A percentile compares a stretch with the other conserved stretches of the same genome.
Conservation (phyloP, 768 basidiomycete genomes). For the Hygrophoropsis aurantiaca region DNA sequence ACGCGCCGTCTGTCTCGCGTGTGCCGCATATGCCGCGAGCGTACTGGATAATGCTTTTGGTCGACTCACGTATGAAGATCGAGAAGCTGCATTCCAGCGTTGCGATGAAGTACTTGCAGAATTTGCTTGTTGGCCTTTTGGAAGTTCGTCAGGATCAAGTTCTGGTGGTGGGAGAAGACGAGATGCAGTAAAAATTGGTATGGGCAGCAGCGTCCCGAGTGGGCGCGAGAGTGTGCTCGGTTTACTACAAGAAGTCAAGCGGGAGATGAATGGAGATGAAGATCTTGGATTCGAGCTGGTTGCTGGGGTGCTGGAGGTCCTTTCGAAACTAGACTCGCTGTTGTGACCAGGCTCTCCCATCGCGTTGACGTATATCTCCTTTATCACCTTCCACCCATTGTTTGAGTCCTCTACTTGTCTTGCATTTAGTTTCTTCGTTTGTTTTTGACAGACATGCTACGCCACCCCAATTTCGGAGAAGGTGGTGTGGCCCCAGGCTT, state of each 20-base stretch:
- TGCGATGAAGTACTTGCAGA: conserved; percentile 94
- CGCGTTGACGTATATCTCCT: not conserved
- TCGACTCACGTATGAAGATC: conserved; percentile 85
- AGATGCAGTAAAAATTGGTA: conserved; percentile 49
- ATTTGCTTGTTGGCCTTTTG: conserved; percentile 91
- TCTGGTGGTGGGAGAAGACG: conserved; percentile 40
- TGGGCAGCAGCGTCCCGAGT: conserved; percentile 49
- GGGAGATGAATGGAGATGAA: conserved; percentile 70
- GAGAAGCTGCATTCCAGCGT: conserved; percentile 90
- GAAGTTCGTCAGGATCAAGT: conserved; percentile 33
- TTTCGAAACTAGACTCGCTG: conserved; percentile 84
- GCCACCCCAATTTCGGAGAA: not conserved
- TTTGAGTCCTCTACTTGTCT: not conserved
- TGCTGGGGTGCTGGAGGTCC: conserved; percentile 89
- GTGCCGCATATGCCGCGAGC: conserved; percentile 90
- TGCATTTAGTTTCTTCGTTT: conserved; percentile 3
- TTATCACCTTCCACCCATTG: not conserved
- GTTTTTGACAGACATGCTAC: not conserved
- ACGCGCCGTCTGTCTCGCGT: conserved; percentile 83
- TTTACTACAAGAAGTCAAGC: conserved; percentile 69
- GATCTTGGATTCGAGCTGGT: conserved; percentile 90
- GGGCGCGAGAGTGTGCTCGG: conserved; percentile 73
- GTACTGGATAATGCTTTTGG: conserved; percentile 95
- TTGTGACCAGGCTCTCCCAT: conserved; percentile 17
- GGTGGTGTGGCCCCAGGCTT: not conserved